Conservation (phyloP, 2,329 filamentous ascomycete species). For the Elsinoe batatas region DNA sequence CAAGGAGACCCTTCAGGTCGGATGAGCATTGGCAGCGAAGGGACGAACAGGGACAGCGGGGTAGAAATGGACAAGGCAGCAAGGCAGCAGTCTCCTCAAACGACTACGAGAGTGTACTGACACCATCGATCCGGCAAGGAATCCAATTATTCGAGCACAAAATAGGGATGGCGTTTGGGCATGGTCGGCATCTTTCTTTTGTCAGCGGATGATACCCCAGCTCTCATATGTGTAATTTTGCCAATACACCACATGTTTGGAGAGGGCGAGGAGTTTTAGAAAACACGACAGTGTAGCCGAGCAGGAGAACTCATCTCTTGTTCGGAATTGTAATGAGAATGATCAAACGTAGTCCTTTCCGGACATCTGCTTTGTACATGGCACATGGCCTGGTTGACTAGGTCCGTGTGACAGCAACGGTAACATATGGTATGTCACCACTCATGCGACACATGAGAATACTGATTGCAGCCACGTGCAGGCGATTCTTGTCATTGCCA, state of each 20-base stretch:
- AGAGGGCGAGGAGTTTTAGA: background rate
- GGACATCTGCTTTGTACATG: background rate
- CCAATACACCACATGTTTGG: background rate
- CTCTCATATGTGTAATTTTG: slow-evolving; percentile 6
- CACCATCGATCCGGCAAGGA: background rate
- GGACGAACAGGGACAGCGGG: slow-evolving; percentile 26
- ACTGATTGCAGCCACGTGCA: too few relatives aligned
- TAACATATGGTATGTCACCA: too few relatives aligned
- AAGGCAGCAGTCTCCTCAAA: background rate
- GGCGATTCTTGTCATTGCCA: too few relatives aligned
- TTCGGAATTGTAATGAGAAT: background rate
- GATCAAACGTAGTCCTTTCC: background rate
- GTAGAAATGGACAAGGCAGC: slow-evolving; percentile 11
- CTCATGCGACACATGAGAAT: too few relatives aligned
- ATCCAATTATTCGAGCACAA: background rate
- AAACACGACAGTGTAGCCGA: background rate
- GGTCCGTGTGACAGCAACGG: background rate
- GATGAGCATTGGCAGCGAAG: slow-evolving; percentile 19
- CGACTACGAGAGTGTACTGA: background rate
- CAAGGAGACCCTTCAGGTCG: slow-evolving; percentile 16
- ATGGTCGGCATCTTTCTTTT: slow-evolving; percentile 1
- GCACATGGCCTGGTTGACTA: background rate
- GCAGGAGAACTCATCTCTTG: background rate
- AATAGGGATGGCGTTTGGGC: slow-evolving; percentile 3
- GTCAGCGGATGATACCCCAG: slow-evolving; percentile 9